phyloP scores from a whole-genome alignment of 129 eudicot species.

The Logfia minima region DNA sequence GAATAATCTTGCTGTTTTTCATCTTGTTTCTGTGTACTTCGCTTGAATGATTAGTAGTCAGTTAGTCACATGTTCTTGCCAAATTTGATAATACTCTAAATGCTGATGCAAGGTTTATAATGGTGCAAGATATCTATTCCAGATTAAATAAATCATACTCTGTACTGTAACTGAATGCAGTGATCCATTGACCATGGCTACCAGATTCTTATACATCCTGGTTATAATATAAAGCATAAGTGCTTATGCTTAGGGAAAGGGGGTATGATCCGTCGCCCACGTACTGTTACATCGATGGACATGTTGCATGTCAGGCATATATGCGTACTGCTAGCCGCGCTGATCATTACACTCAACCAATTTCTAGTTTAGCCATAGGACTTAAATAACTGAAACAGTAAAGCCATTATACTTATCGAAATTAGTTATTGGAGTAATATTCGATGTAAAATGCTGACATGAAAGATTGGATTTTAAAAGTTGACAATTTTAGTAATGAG shows the following conservation, averaged over 20 bases:
- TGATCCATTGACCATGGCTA: constrained; percentile 19
- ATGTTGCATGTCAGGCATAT: not conserved
- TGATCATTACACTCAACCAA: not conserved
- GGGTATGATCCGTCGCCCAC: not conserved
- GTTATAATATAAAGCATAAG: not conserved
- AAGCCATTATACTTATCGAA: not conserved
- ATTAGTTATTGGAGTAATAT: not conserved
- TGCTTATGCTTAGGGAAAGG: constrained; percentile 5
- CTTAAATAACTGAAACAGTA: not conserved
- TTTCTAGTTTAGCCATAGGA: not conserved
- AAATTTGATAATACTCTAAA: constrained; percentile 21
- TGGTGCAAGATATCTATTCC: constrained; percentile 9
- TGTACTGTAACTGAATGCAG: constrained; percentile 25
- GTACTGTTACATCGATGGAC: not conserved
- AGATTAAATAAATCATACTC: constrained; percentile 13
- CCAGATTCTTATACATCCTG: constrained; percentile 20
- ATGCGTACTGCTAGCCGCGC: not conserved
- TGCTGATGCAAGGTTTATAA: constrained; percentile 26
- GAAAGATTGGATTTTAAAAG: not conserved
- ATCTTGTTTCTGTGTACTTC: constrained; percentile 34
- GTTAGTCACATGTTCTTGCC: constrained; percentile 35
- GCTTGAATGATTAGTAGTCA: constrained; percentile 30
- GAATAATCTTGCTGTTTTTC: constrained; percentile 29
- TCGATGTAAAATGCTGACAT: not conserved
- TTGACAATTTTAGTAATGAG: not conserved